These are phyloP conservation scores for Penicillium malachiteum DNA, from an alignment of 495 filamentous ascomycete species.

Conservation along the genomic window DNA sequence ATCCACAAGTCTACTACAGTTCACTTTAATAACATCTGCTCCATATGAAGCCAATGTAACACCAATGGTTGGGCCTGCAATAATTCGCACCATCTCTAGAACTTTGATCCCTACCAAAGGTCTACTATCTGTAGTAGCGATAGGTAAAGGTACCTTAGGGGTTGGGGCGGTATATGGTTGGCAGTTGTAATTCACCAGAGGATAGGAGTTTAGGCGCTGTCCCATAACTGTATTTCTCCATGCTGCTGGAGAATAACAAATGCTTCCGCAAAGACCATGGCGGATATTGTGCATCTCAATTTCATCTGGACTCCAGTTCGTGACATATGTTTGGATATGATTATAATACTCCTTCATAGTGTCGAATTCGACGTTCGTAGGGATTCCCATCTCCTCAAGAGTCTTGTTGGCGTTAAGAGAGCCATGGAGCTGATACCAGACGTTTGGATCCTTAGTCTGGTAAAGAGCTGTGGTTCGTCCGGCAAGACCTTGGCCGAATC, in stretches of 20 bases:
- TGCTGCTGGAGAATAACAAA: conserved; percentile 21
- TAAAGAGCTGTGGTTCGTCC: conserved; percentile 25
- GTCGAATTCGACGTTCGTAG: conserved; percentile 5
- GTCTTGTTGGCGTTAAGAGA: conserved; percentile 17
- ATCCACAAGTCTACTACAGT: conserved; percentile 54
- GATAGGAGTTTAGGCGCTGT: conserved; percentile 20
- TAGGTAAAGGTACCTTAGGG: conserved; percentile 9
- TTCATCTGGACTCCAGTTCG: conserved; percentile 20
- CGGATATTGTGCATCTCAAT: conserved; percentile 26
- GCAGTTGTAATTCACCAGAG: conserved; percentile 22
- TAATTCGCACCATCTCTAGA: conserved; percentile 59
- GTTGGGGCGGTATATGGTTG: conserved; percentile 26
- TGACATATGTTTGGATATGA: conserved; percentile 20
- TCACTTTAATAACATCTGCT: conserved; percentile 61
- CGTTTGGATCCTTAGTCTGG: conserved; percentile 17
- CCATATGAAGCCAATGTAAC: conserved; percentile 56
- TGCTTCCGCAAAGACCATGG: conserved; percentile 26
- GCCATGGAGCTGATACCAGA: conserved; percentile 34
- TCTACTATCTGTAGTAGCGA: conserved; percentile 14
- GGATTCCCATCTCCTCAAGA: conserved; percentile 18
- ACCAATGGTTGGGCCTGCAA: conserved; percentile 57
- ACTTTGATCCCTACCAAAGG: conserved; percentile 61
- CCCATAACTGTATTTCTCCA: conserved; percentile 30
- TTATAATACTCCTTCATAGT: conserved; percentile 12
- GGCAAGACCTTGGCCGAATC: conserved; percentile 2